Base-by-base conservation (phyloP, 192 early-diverging fungal genomes). In the Allomyces macrogynus region DNA sequence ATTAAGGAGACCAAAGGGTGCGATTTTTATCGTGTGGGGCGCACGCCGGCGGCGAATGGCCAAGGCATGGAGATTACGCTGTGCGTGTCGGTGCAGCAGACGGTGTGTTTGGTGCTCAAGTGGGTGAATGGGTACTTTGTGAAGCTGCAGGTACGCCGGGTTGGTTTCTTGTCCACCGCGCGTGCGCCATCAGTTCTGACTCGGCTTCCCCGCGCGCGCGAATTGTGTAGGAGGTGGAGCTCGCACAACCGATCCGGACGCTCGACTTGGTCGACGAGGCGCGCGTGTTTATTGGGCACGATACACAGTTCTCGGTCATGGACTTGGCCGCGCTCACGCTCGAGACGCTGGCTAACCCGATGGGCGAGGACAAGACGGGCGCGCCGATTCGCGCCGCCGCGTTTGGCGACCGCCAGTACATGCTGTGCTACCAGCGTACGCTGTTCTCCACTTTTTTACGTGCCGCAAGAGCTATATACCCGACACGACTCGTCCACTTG, bases 1-100 rank as follows among this genome's bases (percentile, higher is more conserved):
- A 68, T 82, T 23, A 78, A 78, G 64, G 80, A 78, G 57, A 77
- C 80, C 23, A 75, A 74, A 65, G 78, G 78, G 1, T 81, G 76
- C 66, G 43, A 60, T 9, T 69, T 71, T 22, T 82, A 74, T 60
- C 23, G 18, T 3, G 22, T 22, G 2, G 24, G 27, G 5, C 24
- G 23, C 22, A 14, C 24, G 4, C 62, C 32, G 10, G 24, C 65
- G 75, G 76, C 73, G 9, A 62, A 67, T 16, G 64, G 63, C 18
- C 4, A 2, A 7, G 62, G 68, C 0, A 66, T 64, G 18, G 74
- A 71, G 10, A 64, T 68, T n/a, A 75, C 81, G 65, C 67, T 82
- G 9, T 76, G 73, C 63, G 68, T 82, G 4, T 64, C 72, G 7
- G 71, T 75, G 43, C 68, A 71, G 10, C 71, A 75, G 26, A 69